Evolutionary conservation across 164 flowering plant species (phyloP), one percentile per base, ranked within the genome.

Genomic region (Dillenia turbinata): DNA sequence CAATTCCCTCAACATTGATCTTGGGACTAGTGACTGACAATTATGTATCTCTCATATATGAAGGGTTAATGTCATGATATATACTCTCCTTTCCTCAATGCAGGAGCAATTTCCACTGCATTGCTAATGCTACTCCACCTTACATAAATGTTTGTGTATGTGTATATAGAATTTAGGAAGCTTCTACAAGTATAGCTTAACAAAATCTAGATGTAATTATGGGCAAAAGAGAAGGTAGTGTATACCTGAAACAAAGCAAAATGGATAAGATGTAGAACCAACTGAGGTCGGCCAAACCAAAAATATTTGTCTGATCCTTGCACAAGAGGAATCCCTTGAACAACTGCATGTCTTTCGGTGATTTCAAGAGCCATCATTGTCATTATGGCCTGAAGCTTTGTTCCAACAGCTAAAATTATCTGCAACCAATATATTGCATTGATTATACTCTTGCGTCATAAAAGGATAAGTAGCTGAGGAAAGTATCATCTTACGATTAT

Each of bases 351-450:
- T 66, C 82, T 85, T 69, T 95, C 94, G 69, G 71, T 67, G 72
- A 95, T 95, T 66, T 87, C 96, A 59, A 92, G 59, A 44, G 99
- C 99, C 97, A 95, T 95, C 58, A 75, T 69, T 12, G 92, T 59
- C 70, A 95, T 90, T 66, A 95, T 85, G 19, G 81, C 85, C 75
- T 95, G 97, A 58, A 95, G 92, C 77, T 95, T 95, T 40, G 97
- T 87, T 64, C 97, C 99, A 52, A 95, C 88, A 46, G 90, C 83
- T 73, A 95, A 82, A 45, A 82, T 81, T 60, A 86, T 62, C 97
- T 95, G 75, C 66, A 65, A 71, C 12, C 54, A 61, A 63, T 16
- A 8, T 19, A 58, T 83, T 69, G 22, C 22, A 19, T 19, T 1
- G 22, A 19, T 19, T 19, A 19, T 19, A 19, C 22, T 19, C 22